A percentile compares a stretch with the other conserved stretches of the same genome.
These are phyloP conservation scores for Amoebophrya sp. DNA, from an alignment of 169 alveolate genomes.

Conservation along the genomic window DNA sequence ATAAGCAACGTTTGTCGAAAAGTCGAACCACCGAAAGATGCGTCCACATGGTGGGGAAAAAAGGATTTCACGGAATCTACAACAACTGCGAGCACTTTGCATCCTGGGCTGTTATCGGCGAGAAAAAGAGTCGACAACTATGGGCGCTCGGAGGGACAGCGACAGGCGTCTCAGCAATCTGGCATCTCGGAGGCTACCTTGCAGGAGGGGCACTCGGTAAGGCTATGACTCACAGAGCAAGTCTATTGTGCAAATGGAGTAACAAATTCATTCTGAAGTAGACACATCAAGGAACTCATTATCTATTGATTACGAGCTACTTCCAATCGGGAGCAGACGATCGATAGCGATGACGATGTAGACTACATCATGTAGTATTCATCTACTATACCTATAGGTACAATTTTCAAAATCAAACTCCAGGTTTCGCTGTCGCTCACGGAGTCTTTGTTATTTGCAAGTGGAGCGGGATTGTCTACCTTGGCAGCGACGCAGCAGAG, in stretches of 20 bases:
- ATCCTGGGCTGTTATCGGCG: constrained; percentile 5
- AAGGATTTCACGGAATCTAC: background rate
- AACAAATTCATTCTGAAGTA: no score
- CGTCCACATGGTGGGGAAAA: constrained; percentile 1
- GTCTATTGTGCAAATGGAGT: no score
- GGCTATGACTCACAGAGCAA: no score
- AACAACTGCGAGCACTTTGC: constrained; percentile 23
- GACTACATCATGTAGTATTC: no score
- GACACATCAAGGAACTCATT: no score
- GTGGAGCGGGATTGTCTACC: background rate
- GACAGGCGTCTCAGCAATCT: background rate
- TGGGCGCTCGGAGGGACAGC: background rate
- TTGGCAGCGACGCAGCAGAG: constrained; percentile 3
- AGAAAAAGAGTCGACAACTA: background rate
- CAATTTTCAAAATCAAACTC: no score
- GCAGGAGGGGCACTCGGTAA: constrained; percentile 4
- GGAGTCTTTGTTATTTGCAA: background rate
- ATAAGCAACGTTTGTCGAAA: background rate
- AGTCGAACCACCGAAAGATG: background rate
- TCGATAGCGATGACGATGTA: no score
- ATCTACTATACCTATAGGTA: no score
- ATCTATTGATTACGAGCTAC: no score
- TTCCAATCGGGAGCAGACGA: no score
- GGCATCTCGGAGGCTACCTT: background rate
- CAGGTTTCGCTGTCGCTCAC: background rate